A percentile compares a stretch with the other conserved stretches of the same genome.
Conservation (phyloP, 352 stramenopile species). For the Globisporangium carolinianum region DNA sequence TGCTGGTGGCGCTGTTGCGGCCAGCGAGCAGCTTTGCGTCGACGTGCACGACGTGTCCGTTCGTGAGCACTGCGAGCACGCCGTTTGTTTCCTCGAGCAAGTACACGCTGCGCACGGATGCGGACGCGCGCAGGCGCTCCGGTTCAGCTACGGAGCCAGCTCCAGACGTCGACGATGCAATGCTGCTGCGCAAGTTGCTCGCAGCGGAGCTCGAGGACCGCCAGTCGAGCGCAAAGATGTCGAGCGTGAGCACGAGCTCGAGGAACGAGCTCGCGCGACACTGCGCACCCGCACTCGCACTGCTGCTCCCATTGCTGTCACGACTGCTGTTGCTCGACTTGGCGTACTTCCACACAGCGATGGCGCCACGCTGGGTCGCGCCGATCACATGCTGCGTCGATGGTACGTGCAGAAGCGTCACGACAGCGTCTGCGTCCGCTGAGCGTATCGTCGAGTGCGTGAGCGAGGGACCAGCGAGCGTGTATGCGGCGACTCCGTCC, state of each 20-base stretch:
- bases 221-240: conserved; percentile 13
- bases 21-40: conserved; percentile 9
- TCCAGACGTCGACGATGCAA: background rate
- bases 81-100: conserved; percentile 19
- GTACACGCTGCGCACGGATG: conserved; percentile 8
- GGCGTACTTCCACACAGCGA: conserved; percentile 30
- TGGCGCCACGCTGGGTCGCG: conserved; percentile 22
- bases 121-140: background rate
- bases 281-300: conserved; percentile 4
- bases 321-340: conserved; percentile 2
- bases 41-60: conserved; percentile 11
- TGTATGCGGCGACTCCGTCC: conserved; percentile 40
- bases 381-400: conserved; percentile 36
- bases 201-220: conserved; percentile 4
- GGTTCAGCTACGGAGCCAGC: background rate
- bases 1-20: background rate
- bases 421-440: conserved; percentile 12
- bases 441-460: background rate
- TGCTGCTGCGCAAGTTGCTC: conserved; percentile 3
- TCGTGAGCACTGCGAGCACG: conserved; percentile 16
- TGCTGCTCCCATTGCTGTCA: background rate
- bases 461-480: conserved; percentile 11
- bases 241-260: conserved; percentile 13
- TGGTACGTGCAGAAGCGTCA: conserved; percentile 30
- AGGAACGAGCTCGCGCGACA: conserved; percentile 27